Evolutionary conservation across 2,329 filamentous ascomycete species (phyloP).

Genomic region (Aspergillus tanneri): DNA sequence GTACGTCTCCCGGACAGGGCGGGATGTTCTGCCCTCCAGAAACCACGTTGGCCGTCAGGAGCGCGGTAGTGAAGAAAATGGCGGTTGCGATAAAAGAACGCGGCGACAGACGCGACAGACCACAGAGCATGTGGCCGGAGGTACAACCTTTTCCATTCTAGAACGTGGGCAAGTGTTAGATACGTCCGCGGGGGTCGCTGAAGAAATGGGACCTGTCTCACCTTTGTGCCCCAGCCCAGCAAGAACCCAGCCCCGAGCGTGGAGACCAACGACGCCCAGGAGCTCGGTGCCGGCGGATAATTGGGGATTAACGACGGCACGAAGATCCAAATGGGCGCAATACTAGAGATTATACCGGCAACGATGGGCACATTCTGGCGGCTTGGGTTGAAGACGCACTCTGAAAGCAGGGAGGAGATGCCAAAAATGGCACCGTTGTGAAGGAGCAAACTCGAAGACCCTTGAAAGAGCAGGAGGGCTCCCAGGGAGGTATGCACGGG

Average conservation of each 20-base stretch:
- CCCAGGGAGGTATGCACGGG: conserved; percentile 53
- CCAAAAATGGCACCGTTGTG: conserved; percentile 55
- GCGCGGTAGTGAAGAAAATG: conserved; percentile 45
- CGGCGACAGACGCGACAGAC: conserved; percentile 50
- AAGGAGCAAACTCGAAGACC: conserved; percentile 50
- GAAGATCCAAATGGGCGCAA: conserved; percentile 42
- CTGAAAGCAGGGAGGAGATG: conserved; percentile 49
- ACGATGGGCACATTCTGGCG: conserved; percentile 48
- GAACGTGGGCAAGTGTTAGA: neutral
- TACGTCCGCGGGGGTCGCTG: neutral
- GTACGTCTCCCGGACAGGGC: conserved; percentile 36
- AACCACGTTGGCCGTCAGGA: conserved; percentile 44
- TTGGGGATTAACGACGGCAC: conserved; percentile 47
- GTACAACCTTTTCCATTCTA: conserved; percentile 53
- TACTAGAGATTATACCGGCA: conserved; percentile 48
- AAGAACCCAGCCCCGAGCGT: conserved; percentile 46
- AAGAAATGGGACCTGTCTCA: conserved; percentile 31
- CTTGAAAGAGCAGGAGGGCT: conserved; percentile 52
- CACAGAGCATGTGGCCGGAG: conserved; percentile 58
- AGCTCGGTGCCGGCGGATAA: conserved; percentile 40
- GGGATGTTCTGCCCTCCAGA: conserved; percentile 40
- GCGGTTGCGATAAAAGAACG: conserved; percentile 50
- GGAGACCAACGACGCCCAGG: conserved; percentile 36
- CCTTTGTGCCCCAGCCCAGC: conserved; percentile 55
- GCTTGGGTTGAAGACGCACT: conserved; percentile 41